These are phyloP conservation scores for Arthrobotrys sphaeroides DNA, from an alignment of 2,329 filamentous ascomycete genomes.

Conservation along the genomic window DNA sequence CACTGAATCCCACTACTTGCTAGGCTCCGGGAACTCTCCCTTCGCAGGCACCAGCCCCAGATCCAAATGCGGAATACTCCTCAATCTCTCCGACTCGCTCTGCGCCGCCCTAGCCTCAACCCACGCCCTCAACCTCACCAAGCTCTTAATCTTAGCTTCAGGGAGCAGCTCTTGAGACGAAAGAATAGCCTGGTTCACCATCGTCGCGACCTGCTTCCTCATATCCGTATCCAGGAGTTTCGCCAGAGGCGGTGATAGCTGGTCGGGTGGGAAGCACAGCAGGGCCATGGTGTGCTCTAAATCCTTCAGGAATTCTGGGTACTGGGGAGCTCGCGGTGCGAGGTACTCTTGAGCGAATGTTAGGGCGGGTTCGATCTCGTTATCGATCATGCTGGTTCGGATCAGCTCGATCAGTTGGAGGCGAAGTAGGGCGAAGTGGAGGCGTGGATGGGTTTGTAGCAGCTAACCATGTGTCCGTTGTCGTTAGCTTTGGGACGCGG, in stretches of 20 bases:
- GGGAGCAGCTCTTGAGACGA: conserved; percentile 75
- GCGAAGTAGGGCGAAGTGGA: conserved; percentile 89
- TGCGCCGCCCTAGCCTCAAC: conserved; percentile 72
- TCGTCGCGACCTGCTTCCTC: conserved; percentile 81
- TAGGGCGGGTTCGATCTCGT: conserved; percentile 81
- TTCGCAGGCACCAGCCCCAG: conserved; percentile 53
- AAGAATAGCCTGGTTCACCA: conserved; percentile 89
- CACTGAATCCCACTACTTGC: conserved; percentile 17
- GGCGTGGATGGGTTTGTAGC: conserved; percentile 79
- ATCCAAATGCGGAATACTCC: conserved; percentile 56
- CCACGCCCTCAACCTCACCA: conserved; percentile 86
- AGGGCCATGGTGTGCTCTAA: conserved; percentile 93
- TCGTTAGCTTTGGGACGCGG: conserved; percentile 1
- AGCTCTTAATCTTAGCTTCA: conserved; percentile 81
- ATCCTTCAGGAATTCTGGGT: conserved; percentile 81
- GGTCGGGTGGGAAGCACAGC: conserved; percentile 85
- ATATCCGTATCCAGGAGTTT: conserved; percentile 81
- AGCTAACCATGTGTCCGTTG: conserved; percentile 69
- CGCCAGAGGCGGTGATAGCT: conserved; percentile 77
- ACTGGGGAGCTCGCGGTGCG: conserved; percentile 83
- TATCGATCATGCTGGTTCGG: conserved; percentile 72
- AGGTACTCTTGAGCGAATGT: conserved; percentile 88
- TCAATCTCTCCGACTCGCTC: conserved; percentile 56
- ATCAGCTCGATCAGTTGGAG: conserved; percentile 96
- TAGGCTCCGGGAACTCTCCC: conserved; percentile 7